Conservation (phyloP, 1,284 basidiomycete genomes). For the Xanthoconium separans region DNA sequence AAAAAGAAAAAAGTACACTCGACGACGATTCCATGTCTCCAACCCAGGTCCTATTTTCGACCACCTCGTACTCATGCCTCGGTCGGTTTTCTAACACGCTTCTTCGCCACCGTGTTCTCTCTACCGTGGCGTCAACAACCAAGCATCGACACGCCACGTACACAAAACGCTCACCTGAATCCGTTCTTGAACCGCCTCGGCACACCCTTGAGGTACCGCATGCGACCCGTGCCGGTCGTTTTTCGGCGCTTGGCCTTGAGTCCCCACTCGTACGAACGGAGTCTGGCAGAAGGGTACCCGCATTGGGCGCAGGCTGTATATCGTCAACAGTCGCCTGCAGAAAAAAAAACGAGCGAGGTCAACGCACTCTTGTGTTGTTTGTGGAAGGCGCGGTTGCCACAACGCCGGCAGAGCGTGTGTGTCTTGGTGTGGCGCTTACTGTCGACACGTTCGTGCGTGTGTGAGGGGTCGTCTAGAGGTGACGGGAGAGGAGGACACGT, state of each 20-base stretch:
- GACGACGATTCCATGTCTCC: not conserved
- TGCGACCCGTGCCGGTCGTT: slow-evolving; percentile 96
- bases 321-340: not conserved
- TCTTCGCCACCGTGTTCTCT: slow-evolving; percentile 79
- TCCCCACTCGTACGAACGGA: slow-evolving; percentile 97
- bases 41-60: not conserved
- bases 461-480: not conserved
- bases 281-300: slow-evolving; percentile 94
- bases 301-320: slow-evolving; percentile 86
- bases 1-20: slow-evolving; percentile 14
- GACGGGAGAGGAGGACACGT: slow-evolving; percentile 33
- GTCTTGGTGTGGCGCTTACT: slow-evolving; percentile 99
- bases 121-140: slow-evolving; percentile 37
- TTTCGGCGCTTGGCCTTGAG: slow-evolving; percentile 99
- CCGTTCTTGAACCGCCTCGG: slow-evolving; percentile 97
- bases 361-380: slow-evolving; percentile 92
- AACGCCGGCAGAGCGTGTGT: slow-evolving; percentile 96
- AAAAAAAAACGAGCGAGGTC: not conserved
- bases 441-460: not conserved
- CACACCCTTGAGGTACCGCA: slow-evolving; percentile 92
- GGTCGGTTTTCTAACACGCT: slow-evolving; percentile 46
- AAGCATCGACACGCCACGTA: not conserved
- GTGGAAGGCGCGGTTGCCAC: slow-evolving; percentile 92
- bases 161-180: slow-evolving; percentile 63
- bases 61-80: slow-evolving; percentile 42